A percentile compares a stretch with the other conserved stretches of the same genome.
These are phyloP conservation scores for Evernia prunastri DNA, from an alignment of 495 filamentous ascomycete genomes.

Conservation along the genomic window DNA sequence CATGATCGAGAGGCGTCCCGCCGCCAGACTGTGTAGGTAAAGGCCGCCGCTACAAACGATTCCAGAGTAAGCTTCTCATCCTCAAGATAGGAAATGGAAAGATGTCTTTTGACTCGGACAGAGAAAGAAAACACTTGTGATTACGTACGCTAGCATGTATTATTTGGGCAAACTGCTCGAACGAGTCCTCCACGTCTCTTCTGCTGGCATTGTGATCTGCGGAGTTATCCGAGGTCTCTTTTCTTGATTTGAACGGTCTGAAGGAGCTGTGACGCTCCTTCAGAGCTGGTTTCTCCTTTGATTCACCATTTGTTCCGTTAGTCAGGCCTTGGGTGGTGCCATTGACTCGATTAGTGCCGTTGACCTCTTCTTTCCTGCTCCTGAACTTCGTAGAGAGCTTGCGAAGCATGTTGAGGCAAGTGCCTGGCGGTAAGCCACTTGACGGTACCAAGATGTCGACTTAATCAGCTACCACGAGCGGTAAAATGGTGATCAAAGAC, in stretches of 20 bases:
- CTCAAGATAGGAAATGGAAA: no score
- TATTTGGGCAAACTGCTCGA: constrained; percentile 57
- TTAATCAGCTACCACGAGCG: neutral
- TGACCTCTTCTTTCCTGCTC: constrained; percentile 36
- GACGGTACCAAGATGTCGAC: neutral
- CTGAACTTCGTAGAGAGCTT: constrained; percentile 48
- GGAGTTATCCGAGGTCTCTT: constrained; percentile 24
- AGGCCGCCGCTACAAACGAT: constrained; percentile 41
- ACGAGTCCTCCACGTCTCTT: constrained; percentile 42
- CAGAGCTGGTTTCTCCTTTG: constrained; percentile 21
- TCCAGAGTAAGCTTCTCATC: neutral
- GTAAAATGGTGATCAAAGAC: neutral
- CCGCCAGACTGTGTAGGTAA: constrained; percentile 60
- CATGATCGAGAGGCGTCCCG: constrained; percentile 49
- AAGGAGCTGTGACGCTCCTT: constrained; percentile 24
- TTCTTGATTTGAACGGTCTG: constrained; percentile 31
- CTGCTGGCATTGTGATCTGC: constrained; percentile 36
- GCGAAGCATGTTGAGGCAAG: constrained; percentile 31
- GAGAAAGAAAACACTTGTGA: neutral
- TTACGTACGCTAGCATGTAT: constrained; percentile 47
- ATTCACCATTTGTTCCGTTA: constrained; percentile 16
- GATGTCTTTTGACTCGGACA: neutral
- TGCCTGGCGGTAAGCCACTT: neutral
- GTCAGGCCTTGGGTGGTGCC: constrained; percentile 11
- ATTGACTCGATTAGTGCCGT: constrained; percentile 29